Base-by-base conservation (phyloP, 2,329 filamentous ascomycete genomes). In the Talaromyces piceae region DNA sequence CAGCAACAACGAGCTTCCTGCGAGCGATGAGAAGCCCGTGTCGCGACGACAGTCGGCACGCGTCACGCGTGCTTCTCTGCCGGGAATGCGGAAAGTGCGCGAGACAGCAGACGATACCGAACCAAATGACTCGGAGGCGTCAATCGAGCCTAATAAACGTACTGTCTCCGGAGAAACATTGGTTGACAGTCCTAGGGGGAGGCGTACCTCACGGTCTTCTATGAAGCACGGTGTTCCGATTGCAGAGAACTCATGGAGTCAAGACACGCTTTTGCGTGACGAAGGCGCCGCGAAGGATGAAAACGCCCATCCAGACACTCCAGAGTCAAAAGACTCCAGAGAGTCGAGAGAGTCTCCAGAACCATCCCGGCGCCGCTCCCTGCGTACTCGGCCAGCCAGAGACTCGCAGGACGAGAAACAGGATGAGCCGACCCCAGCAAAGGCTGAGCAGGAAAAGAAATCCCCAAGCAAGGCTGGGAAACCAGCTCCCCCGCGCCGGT, bases 191-290 rank as follows among this genome's bases (percentile, higher is more conserved):
- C 59, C 58, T 27, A 57, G 57, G 45, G 58, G 58, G 58, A 59
- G 71, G 67, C 63, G 57, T 50, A 59, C 61, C 49, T 63, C 67
- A 9, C 65, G 65, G 26, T 67, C 65, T 16, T 60, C 66, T 50
- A 57, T 70, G 30, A 67, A 68, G 43, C 64, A 72, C 54, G 70
- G 71, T 56, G 66, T 72, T 52, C 65, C 67, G 23, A 67, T 68
- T 23, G 68, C 73, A 58, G 67, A 74, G 51, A 61, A 62, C 23
- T 51, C 66, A 37, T 59, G 61, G 59, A 61, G 57, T 45, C 59
- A 63, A 45, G 57, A 58, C 22, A 56, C 51, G 12, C 57, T 57
- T 25, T 51, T 59, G 44, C 51, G 52, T n/a, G n/a, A n/a, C 25
- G 57, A 61, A 18, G 53, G 56, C 50, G 53, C 53, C 27, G 56